phyloP scores from a whole-genome alignment of 768 basidiomycete genomes.

The Pleurotus giganteus region DNA sequence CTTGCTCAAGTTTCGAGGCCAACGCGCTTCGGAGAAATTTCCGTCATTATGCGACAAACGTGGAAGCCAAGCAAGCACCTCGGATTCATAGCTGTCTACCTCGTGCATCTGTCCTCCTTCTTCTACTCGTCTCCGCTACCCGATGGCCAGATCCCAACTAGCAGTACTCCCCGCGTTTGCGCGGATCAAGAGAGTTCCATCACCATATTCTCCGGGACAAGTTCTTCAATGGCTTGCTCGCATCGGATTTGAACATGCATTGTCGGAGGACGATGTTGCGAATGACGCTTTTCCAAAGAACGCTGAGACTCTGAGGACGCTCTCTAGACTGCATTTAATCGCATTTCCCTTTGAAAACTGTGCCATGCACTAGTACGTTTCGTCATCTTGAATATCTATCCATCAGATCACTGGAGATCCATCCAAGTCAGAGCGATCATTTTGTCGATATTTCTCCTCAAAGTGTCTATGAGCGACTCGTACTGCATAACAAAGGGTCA shows the following conservation, averaged over 20 bases:
- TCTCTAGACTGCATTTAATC: conserved; percentile 27
- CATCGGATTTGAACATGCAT: conserved; percentile 19
- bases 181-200: conserved; percentile 24
- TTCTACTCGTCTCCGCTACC: neutral
- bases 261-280: conserved; percentile 16
- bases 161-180: conserved; percentile 15
- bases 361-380: conserved; percentile 35
- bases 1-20: too few species aligned
- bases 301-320: conserved; percentile 23
- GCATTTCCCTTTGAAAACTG: conserved; percentile 38
- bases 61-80: too few species aligned
- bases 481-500: conserved; percentile 22
- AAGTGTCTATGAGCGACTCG: conserved; percentile 20
- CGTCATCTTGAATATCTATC: neutral
- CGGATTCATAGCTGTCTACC: too few species aligned
- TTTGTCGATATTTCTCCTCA: conserved; percentile 24
- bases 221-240: conserved; percentile 22
- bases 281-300: conserved; percentile 20
- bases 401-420: neutral
- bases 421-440: conserved; percentile 21
- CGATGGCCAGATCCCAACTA: neutral
- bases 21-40: too few species aligned
- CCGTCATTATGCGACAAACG: too few species aligned
- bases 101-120: too few species aligned
- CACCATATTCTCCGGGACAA: conserved; percentile 20